These are phyloP conservation scores for Eremothecium sinecaudum DNA, from an alignment of 1,139 yeast species.

Conservation along the genomic window DNA sequence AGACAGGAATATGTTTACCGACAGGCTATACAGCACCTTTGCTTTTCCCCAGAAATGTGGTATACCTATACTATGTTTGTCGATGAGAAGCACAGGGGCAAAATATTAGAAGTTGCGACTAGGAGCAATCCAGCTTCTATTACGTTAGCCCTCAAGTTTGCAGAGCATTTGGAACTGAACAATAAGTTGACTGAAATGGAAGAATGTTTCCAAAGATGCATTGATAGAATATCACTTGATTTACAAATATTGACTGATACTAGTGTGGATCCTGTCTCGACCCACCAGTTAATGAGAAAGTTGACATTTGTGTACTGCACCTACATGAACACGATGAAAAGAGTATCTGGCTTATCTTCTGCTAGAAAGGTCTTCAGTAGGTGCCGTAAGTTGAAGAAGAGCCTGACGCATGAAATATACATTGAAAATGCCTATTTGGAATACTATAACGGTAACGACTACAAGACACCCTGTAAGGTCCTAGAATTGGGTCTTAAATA, in stretches of 20 bases:
- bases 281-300: slow-evolving; percentile 16
- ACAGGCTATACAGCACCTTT: slow-evolving; percentile 58
- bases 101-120: slow-evolving; percentile 48
- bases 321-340: slow-evolving; percentile 51
- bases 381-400: slow-evolving; percentile 40
- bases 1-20: slow-evolving; percentile 68
- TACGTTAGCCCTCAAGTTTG: slow-evolving; percentile 54
- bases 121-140: slow-evolving; percentile 64
- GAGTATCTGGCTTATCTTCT: slow-evolving; percentile 58
- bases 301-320: slow-evolving; percentile 37
- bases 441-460: slow-evolving; percentile 48
- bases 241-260: slow-evolving; percentile 26
- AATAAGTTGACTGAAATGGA: slow-evolving; percentile 46
- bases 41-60: slow-evolving; percentile 82
- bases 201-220: slow-evolving; percentile 42
- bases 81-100: slow-evolving; percentile 30
- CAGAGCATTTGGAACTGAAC: slow-evolving; percentile 61
- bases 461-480: slow-evolving; percentile 64
- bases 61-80: slow-evolving; percentile 46
- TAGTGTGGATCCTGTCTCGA: slow-evolving; percentile 21
- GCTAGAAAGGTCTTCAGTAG: slow-evolving; percentile 61
- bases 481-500: slow-evolving; percentile 71
- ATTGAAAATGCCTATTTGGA: slow-evolving; percentile 81
- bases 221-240: slow-evolving; percentile 35
- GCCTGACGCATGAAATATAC: slow-evolving; percentile 63